Percentiles rank a stretch among this genome's conserved stretches.
These are phyloP conservation scores for Corniculantispora saksenae DNA, from an alignment of 2,329 filamentous ascomycete species.

Conservation along the genomic window DNA sequence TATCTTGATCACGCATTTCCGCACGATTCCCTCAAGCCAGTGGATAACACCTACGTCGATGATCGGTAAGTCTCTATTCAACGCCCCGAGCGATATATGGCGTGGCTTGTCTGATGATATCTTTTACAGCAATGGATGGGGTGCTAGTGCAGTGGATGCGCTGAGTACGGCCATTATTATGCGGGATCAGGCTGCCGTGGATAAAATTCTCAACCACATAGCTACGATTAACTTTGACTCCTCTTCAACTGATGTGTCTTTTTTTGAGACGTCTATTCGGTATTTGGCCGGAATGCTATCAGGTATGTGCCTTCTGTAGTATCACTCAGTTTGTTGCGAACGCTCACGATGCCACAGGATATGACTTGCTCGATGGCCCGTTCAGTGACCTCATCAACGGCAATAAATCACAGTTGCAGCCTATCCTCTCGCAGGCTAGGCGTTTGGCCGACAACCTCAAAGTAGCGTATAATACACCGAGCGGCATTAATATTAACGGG, in stretches of 20 bases:
- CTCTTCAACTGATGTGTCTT: conserved; percentile 55
- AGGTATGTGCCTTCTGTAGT: conserved; percentile 38
- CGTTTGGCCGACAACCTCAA: conserved; percentile 69
- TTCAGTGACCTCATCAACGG: conserved; percentile 47
- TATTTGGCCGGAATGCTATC: conserved; percentile 77
- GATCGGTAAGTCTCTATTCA: conserved; percentile 55
- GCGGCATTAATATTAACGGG: conserved; percentile 70
- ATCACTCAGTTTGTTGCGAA: neutral
- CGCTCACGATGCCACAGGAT: conserved; percentile 40
- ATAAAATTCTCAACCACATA: conserved; percentile 67
- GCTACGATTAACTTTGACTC: conserved; percentile 62
- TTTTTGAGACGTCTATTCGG: conserved; percentile 85
- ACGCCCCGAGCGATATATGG: neutral
- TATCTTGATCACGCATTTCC: conserved; percentile 72
- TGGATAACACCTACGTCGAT: conserved; percentile 64
- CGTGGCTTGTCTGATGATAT: neutral
- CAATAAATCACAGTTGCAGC: conserved; percentile 29
- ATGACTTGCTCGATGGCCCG: conserved; percentile 69
- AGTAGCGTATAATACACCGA: conserved; percentile 72
- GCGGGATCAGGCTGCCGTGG: conserved; percentile 65
- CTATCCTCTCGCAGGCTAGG: conserved; percentile 58
- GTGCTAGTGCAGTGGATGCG: conserved; percentile 75
- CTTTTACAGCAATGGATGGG: conserved; percentile 70
- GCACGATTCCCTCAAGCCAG: conserved; percentile 69
- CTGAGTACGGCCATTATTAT: conserved; percentile 76